Percentiles rank a stretch among this genome's conserved stretches.
Evolutionary conservation across 1,139 yeast species (phyloP).

Genomic region (Yarrowia galli): DNA sequence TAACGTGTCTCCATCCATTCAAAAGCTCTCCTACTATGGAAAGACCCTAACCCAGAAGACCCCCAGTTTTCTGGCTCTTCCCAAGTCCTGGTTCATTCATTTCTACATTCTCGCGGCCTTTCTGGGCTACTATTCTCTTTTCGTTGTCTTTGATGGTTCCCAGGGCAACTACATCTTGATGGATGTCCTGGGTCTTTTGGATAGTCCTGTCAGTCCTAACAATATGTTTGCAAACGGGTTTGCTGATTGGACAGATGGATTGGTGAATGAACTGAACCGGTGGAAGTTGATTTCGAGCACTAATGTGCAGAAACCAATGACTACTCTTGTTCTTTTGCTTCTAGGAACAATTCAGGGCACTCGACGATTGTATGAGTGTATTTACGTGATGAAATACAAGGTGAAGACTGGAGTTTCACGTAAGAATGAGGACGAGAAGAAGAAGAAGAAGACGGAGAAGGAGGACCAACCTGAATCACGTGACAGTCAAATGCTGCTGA

Average conservation of each 20-base stretch:
- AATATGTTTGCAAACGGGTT: constrained; percentile 8
- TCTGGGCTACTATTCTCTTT: constrained; percentile 12
- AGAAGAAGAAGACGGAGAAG: background rate
- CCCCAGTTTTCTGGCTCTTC: background rate
- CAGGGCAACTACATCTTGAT: constrained; percentile 3
- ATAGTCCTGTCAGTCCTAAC: background rate
- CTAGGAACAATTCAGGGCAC: constrained; percentile 20
- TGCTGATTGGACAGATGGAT: background rate
- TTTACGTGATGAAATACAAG: constrained; percentile 18
- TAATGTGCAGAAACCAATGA: constrained; percentile 11
- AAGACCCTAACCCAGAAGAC: constrained; percentile 26
- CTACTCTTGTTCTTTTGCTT: constrained; percentile 5
- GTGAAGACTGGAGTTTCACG: background rate
- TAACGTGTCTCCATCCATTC: background rate
- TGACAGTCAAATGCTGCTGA: constrained; percentile 10
- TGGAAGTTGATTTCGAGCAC: background rate
- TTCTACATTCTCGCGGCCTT: constrained; percentile 28
- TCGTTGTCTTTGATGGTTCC: background rate
- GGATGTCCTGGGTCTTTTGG: constrained; percentile 14
- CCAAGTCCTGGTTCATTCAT: constrained; percentile 34
- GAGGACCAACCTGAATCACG: background rate
- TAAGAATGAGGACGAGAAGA: background rate
- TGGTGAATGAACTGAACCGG: background rate
- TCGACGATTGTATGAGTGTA: constrained; percentile 28
- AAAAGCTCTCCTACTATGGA: constrained; percentile 17